Percentiles rank a stretch among this genome's conserved stretches.
phyloP scores from a whole-genome alignment of 371 early-diverging fungal genomes.

The Rhizopus stolonifer region DNA sequence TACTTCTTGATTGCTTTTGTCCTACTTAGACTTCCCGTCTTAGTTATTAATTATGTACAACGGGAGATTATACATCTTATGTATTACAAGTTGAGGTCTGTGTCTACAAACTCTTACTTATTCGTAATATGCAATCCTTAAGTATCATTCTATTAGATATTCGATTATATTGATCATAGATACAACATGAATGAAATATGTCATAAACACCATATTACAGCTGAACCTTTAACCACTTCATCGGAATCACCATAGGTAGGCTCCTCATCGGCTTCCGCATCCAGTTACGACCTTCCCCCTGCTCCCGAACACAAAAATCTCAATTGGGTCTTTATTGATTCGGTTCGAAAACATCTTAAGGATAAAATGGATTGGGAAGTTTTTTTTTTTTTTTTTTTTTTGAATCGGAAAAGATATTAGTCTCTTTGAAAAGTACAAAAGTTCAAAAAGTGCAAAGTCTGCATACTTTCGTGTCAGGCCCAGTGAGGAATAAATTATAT shows the following conservation, averaged over 20 bases:
- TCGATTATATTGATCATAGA: too few relatives aligned
- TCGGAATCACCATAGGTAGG: slow-evolving; percentile 2
- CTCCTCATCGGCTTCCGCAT: slow-evolving; percentile 6
- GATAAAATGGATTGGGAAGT: slow-evolving; percentile 13
- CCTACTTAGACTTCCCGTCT: too few relatives aligned
- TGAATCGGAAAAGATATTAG: slow-evolving; percentile 10
- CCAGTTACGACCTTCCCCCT: slow-evolving; percentile 5
- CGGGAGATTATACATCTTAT: too few relatives aligned
- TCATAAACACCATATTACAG: slow-evolving; percentile 9
- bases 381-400: not conserved
- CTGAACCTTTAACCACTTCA: slow-evolving; percentile 7
- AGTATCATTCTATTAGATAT: too few relatives aligned
- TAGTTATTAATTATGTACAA: too few relatives aligned
- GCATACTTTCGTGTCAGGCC: slow-evolving; percentile 6
- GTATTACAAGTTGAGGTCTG: too few relatives aligned
- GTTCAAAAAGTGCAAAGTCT: slow-evolving; percentile 10
- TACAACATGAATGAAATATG: slow-evolving; percentile 13
- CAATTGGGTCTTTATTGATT: slow-evolving; percentile 10
- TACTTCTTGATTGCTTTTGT: too few relatives aligned
- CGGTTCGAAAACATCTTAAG: not conserved
- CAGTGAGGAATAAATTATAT: slow-evolving; percentile 2
- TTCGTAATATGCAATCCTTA: too few relatives aligned
- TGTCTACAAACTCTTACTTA: too few relatives aligned
- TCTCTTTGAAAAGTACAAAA: slow-evolving; percentile 3
- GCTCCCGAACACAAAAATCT: slow-evolving; percentile 5